Percentiles rank a stretch among this genome's conserved stretches.
phyloP scores from a whole-genome alignment of 805 yeast species.

The Sugiyamaella floridensis region DNA sequence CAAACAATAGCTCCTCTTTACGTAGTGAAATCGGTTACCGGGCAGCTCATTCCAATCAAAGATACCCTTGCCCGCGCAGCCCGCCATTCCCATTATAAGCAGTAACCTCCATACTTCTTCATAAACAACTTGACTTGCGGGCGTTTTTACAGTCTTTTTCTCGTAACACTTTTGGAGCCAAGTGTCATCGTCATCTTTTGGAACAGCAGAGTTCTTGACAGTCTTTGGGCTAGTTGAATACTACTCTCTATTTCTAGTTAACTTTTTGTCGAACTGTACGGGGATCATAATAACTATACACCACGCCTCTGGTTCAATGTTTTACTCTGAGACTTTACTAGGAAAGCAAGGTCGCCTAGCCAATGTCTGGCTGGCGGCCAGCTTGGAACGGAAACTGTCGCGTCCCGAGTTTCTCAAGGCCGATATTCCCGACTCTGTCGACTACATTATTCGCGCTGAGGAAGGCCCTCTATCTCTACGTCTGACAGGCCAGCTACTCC shows the following conservation, averaged over 20 bases:
- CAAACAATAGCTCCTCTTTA: neutral
- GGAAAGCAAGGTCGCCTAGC: constrained; percentile 79
- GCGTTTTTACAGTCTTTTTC: neutral
- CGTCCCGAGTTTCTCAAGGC: constrained; percentile 68
- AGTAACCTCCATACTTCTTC: neutral
- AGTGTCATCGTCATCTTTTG: no score
- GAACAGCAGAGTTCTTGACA: no score
- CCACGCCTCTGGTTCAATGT: constrained; percentile 32
- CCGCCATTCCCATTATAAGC: neutral
- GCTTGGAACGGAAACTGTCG: constrained; percentile 69
- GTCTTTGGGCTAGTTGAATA: no score
- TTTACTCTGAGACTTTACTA: constrained; percentile 45
- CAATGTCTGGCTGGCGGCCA: constrained; percentile 89
- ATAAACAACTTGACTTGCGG: neutral
- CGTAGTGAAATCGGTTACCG: neutral
- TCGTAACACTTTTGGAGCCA: no score
- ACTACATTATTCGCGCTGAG: constrained; percentile 49
- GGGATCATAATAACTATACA: neutral
- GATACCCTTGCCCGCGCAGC: neutral
- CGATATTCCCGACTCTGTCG: constrained; percentile 58
- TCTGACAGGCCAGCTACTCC: constrained; percentile 75
- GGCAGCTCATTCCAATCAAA: neutral
- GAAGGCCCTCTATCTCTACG: constrained; percentile 65
- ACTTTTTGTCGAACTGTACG: no score
- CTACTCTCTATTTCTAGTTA: no score